Evolutionary conservation across 306 rosid species (phyloP).

Genomic region (Heteromeles arbutifolia): DNA sequence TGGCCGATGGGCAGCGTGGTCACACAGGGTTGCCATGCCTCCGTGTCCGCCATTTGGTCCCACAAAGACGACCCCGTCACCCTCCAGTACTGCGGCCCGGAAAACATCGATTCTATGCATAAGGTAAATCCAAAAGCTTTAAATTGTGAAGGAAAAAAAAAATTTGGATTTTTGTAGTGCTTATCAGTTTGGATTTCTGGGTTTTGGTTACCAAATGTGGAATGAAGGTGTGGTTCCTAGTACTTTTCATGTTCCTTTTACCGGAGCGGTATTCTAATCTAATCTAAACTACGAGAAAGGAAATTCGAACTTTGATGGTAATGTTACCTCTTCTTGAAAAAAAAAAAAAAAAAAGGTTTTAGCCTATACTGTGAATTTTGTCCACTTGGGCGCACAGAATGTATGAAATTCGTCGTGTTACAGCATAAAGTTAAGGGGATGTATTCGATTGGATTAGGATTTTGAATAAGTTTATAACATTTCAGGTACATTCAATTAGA

Average conservation of each 20-base stretch:
- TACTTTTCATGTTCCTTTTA: too few species aligned
- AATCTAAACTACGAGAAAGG: too few species aligned
- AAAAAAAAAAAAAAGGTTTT: too few species aligned
- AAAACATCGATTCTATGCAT: constrained; percentile 71
- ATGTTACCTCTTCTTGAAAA: neutral
- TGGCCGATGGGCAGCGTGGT: constrained; percentile 90
- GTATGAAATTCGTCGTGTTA: neutral
- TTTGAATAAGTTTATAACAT: too few species aligned
- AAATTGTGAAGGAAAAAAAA: too few species aligned
- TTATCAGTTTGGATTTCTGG: neutral
- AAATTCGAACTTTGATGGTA: neutral
- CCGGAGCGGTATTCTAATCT: too few species aligned
- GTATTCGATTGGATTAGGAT: too few species aligned
- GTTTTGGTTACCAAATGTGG: neutral
- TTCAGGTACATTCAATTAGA: too few species aligned
- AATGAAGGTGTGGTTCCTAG: neutral
- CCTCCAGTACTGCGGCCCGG: constrained; percentile 56
- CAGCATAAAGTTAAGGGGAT: neutral
- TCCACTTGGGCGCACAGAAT: too few species aligned
- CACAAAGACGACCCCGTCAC: constrained; percentile 62
- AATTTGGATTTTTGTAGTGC: neutral
- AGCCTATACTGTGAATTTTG: too few species aligned
- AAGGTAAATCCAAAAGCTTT: constrained; percentile 32
- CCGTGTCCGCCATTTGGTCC: constrained; percentile 74
- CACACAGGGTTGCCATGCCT: constrained; percentile 88